These are phyloP conservation scores for Cotoneaster glaucophyllus DNA, from an alignment of 306 rosid species.

Conservation along the genomic window DNA sequence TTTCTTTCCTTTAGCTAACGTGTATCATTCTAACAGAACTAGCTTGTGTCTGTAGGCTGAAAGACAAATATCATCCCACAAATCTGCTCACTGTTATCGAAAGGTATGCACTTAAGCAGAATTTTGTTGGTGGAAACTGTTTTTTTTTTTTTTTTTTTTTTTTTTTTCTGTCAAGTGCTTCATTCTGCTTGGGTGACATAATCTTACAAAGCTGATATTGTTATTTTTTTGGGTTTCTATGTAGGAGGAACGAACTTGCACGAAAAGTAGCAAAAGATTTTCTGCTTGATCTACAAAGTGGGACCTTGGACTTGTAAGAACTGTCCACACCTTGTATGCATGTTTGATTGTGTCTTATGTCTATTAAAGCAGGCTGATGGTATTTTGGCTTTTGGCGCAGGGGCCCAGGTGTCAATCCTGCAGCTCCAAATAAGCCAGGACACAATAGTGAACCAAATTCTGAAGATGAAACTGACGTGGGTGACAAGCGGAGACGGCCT, in stretches of 20 bases:
- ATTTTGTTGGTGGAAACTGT: not conserved
- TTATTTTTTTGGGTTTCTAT: constrained; percentile 5
- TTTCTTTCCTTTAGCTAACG: not conserved
- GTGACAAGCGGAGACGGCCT: constrained; percentile 66
- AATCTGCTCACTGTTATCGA: constrained; percentile 80
- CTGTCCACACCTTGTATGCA: constrained; percentile 2
- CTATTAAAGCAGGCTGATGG: not conserved
- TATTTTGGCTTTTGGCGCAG: constrained; percentile 31
- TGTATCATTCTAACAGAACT: constrained; percentile 11
- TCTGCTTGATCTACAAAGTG: constrained; percentile 89
- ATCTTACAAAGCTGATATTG: not conserved
- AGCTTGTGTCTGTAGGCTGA: constrained; percentile 58
- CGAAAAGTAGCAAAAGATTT: constrained; percentile 73
- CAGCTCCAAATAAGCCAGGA: constrained; percentile 61
- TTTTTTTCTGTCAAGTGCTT: not conserved
- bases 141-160: no score
- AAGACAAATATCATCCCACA: constrained; percentile 93
- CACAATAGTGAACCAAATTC: constrained; percentile 80
- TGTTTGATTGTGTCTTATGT: not conserved
- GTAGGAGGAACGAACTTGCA: constrained; percentile 93
- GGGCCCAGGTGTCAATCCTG: constrained; percentile 68
- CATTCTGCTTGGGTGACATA: not conserved
- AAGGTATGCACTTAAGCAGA: constrained; percentile 38
- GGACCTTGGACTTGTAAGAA: constrained; percentile 73
- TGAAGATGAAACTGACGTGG: constrained; percentile 74